phyloP scores from a whole-genome alignment of 2,329 filamentous ascomycete species.

The Capronia coronata region DNA sequence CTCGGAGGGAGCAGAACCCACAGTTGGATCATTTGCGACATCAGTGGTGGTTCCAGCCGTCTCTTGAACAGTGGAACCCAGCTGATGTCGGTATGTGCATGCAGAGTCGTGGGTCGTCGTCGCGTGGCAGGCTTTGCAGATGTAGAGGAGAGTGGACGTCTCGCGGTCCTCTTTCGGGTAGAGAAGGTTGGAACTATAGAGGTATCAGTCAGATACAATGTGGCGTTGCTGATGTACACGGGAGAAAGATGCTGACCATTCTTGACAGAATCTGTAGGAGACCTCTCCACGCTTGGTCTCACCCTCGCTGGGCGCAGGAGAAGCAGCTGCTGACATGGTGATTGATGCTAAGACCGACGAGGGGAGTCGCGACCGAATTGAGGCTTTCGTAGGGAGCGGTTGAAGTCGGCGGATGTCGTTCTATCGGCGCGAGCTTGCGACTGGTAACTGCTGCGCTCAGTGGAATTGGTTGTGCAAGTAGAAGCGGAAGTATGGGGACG shows the following conservation, averaged over 20 bases:
- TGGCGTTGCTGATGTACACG: not conserved
- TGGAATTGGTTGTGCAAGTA: too few relatives aligned
- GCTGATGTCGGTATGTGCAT: conserved; percentile 91
- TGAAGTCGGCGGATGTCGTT: not conserved
- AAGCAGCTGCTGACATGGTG: conserved; percentile 33
- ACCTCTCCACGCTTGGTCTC: conserved; percentile 52
- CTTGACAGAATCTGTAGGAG: conserved; percentile 94
- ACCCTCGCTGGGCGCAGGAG: conserved; percentile 37
- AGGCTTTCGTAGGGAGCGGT: not conserved
- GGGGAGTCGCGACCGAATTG: not conserved
- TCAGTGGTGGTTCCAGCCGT: conserved; percentile 97
- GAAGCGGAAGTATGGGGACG: too few relatives aligned
- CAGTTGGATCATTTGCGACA: conserved; percentile 95
- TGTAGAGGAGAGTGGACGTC: conserved; percentile 81
- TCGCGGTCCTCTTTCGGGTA: conserved; percentile 92
- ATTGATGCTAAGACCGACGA: not conserved
- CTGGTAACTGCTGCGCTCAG: too few relatives aligned
- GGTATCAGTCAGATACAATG: not conserved
- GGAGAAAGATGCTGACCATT: conserved; percentile 57
- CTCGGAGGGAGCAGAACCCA: conserved; percentile 54
- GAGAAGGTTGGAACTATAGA: conserved; percentile 77
- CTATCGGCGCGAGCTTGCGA: too few relatives aligned
- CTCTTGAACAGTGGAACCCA: conserved; percentile 86
- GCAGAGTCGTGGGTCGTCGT: conserved; percentile 78
- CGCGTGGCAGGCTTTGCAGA: conserved; percentile 91